phyloP scores from a whole-genome alignment of 2,329 filamentous ascomycete species.

The Nothomitra cinnamomea region DNA sequence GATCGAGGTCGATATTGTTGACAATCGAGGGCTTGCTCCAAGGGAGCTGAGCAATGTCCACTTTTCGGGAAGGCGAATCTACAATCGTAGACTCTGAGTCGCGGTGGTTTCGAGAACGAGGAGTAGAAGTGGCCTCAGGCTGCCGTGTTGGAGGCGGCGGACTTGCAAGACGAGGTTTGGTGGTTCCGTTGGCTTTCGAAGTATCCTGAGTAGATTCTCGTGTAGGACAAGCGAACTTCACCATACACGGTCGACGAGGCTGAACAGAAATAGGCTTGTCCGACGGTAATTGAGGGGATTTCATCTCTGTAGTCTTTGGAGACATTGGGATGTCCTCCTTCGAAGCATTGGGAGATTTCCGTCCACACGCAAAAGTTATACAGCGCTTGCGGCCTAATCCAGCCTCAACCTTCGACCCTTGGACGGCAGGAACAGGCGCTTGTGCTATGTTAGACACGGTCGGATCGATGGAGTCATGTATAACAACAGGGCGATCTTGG shows the following conservation, averaged over 20 bases:
- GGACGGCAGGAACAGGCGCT: constrained; percentile 15
- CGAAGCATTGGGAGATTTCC: constrained; percentile 25
- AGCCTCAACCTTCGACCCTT: constrained; percentile 43
- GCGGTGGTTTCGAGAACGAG: background rate
- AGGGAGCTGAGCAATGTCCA: background rate
- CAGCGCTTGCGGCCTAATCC: constrained; percentile 62
- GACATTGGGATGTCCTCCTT: constrained; percentile 13
- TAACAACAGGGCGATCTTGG: constrained; percentile 14
- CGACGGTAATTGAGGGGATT: constrained; percentile 10
- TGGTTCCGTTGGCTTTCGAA: constrained; percentile 13
- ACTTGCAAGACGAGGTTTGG: constrained; percentile 25
- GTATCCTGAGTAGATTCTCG: constrained; percentile 10
- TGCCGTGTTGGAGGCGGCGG: constrained; percentile 15
- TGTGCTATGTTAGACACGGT: background rate
- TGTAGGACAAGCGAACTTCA: constrained; percentile 30
- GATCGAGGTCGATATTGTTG: constrained; percentile 23
- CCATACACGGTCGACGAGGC: constrained; percentile 25
- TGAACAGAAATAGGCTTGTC: constrained; percentile 14
- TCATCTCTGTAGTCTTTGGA: background rate
- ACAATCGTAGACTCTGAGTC: constrained; percentile 2
- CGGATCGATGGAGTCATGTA: background rate
- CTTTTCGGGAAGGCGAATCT: background rate
- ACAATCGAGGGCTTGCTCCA: constrained; percentile 8
- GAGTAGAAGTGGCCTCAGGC: background rate
- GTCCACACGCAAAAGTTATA: constrained; percentile 80